Conservation (phyloP, 2,329 filamentous ascomycete species). For the Colletotrichum plurivorum region DNA sequence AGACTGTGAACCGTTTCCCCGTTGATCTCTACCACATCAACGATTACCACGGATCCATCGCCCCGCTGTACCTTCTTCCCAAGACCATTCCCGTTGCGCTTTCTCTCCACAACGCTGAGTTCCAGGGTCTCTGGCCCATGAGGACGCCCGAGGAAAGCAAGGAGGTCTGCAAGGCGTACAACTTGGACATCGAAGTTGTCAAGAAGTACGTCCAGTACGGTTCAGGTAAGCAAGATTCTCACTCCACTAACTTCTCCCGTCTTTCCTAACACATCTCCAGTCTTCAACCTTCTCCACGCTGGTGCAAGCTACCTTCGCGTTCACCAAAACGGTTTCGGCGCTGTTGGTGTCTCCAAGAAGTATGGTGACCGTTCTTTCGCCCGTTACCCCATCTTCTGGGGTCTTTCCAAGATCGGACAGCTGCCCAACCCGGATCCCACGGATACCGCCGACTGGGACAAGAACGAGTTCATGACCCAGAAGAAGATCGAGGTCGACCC, state of each 20-base stretch:
- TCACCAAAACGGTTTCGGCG: constrained; percentile 77
- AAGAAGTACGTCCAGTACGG: constrained; percentile 76
- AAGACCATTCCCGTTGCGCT: constrained; percentile 73
- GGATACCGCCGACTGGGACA: constrained; percentile 74
- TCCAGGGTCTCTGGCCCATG: constrained; percentile 79
- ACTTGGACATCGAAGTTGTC: constrained; percentile 69
- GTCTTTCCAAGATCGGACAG: constrained; percentile 72
- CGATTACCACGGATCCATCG: constrained; percentile 75
- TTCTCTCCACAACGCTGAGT: constrained; percentile 78
- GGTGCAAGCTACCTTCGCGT: constrained; percentile 75
- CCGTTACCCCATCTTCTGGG: constrained; percentile 79
- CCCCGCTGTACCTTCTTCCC: constrained; percentile 76
- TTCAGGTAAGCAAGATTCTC: constrained; percentile 51
- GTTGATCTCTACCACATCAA: constrained; percentile 77
- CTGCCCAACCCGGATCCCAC: constrained; percentile 77
- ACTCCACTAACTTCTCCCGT: accelerated
- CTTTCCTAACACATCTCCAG: constrained; percentile 43
- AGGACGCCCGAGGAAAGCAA: constrained; percentile 71
- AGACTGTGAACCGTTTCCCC: constrained; percentile 73
- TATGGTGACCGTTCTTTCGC: constrained; percentile 77
- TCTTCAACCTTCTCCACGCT: constrained; percentile 80
- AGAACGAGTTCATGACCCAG: constrained; percentile 63
- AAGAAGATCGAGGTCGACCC: constrained; percentile 66
- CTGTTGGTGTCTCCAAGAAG: constrained; percentile 77
- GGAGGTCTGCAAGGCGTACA: constrained; percentile 77